A percentile compares a stretch with the other conserved stretches of the same genome.
Evolutionary conservation across 176 grass and related monocot genomes (phyloP).

Genomic region (Juncus inflexus): DNA sequence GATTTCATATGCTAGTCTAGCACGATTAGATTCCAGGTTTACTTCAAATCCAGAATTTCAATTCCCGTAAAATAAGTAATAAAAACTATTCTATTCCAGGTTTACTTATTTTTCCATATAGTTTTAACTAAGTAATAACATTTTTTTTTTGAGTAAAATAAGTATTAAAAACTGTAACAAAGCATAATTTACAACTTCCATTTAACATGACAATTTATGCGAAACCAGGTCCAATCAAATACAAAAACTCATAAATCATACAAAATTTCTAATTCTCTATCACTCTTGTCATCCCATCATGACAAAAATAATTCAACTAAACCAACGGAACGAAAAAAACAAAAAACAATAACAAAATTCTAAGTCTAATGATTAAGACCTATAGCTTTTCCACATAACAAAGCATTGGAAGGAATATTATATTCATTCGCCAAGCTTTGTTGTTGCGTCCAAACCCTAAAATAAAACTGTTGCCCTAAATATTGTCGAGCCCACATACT

Average conservation of each 20-base stretch:
- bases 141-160: no score
- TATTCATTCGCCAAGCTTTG: constrained; percentile 78
- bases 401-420: constrained; percentile 57
- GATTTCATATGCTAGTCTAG: no score
- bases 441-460: constrained; percentile 68
- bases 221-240: no score
- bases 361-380: constrained; percentile 37
- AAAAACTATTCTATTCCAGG: no score
- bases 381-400: constrained; percentile 54
- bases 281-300: constrained; percentile 15
- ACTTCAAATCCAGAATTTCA: no score
- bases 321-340: not conserved
- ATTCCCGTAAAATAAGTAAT: no score
- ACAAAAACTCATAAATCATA: constrained; percentile 1
- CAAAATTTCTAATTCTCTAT: constrained; percentile 21
- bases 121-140: no score
- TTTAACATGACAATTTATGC: no score
- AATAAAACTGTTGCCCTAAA: constrained; percentile 80
- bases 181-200: no score
- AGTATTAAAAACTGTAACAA: no score
- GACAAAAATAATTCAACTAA: constrained; percentile 15
- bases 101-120: no score
- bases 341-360: not conserved
- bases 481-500: constrained; percentile 66
- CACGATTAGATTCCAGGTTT: no score